Evolutionary conservation across 2,329 filamentous ascomycete genomes (phyloP), one percentile per base, ranked within the genome.

Genomic region (Curvularia verruculosa): DNA sequence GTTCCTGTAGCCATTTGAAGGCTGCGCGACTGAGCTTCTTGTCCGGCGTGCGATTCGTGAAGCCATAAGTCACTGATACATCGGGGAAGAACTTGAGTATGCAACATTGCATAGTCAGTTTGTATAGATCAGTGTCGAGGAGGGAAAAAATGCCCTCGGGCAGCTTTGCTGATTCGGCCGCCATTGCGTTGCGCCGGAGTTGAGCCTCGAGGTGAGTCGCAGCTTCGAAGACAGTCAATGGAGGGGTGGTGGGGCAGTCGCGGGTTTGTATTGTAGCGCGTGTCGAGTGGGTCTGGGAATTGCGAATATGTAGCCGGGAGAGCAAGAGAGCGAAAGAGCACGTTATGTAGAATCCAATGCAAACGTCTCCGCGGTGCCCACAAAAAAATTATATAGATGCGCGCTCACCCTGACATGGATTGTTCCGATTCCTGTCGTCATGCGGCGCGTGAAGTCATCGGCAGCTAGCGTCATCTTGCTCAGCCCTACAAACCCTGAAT

Each of bases 31-130:
- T 96, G 57, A 99, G 82, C 75, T 93, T 92, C 87, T 97, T 96
- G 60, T 96, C 87, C 7, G 92, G 91, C 1, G 95, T 99, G 49
- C 95, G 89, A 75, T 99, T 99, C 49, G 92, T 98, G 79, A 96
- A 97, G 58, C 90, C 87, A 74, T 98, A 99, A 2, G 91, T 92
- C 56, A 98, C 95, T 43, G 88, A 85, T 68, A 76, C 80, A 56
- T 93, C 83, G 31, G 89, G 89, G 77, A 96, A 98, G 81, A 93
- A 96, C 78, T 96, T 96, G 66, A 96, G 85, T 64, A 98, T 89
- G 60, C 75, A 78, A 51, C 76, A 96, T 88, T 99, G 95, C 95
- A 99, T 99, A 19, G 95, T 99, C 78, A 99, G 80, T 79, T 99
- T 99, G 85, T 97, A 99, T 59, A 99, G 78, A 75, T 89, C 87